Base-by-base conservation (phyloP, 2,329 filamentous ascomycete genomes). In the Leptodontidium sp. region DNA sequence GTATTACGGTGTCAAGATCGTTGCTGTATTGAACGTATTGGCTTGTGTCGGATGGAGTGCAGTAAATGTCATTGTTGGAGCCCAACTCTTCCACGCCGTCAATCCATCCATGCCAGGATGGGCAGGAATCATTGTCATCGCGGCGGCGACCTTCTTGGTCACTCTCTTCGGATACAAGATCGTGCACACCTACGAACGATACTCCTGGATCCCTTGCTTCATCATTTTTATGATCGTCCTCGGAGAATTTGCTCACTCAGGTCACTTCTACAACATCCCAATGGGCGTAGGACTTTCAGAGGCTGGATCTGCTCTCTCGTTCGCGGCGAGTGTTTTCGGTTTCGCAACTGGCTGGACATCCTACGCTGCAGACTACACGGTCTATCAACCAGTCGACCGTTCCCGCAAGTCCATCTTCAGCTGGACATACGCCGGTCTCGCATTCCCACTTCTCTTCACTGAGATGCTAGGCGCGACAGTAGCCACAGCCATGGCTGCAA, bases 21-120 rank as follows among this genome's bases (percentile, higher is more conserved):
- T 93, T 76, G 91, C 91, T 64, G 80, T 90, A 74, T 89, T 94
- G 78, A 92, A 93, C 79, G 81, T 91, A 49, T 81, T 93, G 17
- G 88, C 90, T 38, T 93, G 89, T 76, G 78, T 93, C 5, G 92
- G 92, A 61, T 95, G 93, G 89, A 90, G 90, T 4, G 85, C 90
- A 0, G 89, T 94, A 72, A 95, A 96, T 76, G 87, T 88, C 65
- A 94, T 96, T 71, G 91, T 95, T 17, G 93, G 92, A 21, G 91
- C 91, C 0, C 90, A 95, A 78, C 85, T 95, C 7, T 85, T 96
- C 73, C 85, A 93, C 67, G 90, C 92, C 0, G 89, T 95, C 57
- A 94, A 93, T 77, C 77, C 79, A 57, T 79, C 86, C 61, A 88
- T 94, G 72, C 91, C 91, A 7, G 91, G 91, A 57, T 91, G 84